phyloP scores from a whole-genome alignment of 2,329 filamentous ascomycete species.

The Chalaropsis ovoidea region DNA sequence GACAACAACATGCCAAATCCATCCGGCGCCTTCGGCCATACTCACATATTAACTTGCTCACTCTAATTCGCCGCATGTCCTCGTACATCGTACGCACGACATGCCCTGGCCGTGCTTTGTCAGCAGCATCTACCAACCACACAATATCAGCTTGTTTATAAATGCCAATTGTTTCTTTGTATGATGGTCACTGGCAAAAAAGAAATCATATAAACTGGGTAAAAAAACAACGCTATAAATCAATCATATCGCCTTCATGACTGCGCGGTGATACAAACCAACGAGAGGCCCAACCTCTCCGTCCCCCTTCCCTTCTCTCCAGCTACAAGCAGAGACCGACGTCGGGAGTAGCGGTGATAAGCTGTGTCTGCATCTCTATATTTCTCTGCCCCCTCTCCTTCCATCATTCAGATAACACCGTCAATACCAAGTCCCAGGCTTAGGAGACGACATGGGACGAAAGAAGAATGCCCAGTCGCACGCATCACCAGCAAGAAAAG shows the following conservation, averaged over 20 bases:
- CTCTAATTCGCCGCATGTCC: background rate
- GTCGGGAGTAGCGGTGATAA: no score
- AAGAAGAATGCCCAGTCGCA: background rate
- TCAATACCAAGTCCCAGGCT: background rate
- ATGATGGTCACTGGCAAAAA: no score
- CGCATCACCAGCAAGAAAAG: background rate
- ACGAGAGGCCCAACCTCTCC: background rate
- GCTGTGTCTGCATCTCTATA: background rate
- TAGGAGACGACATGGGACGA: background rate
- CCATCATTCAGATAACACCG: background rate
- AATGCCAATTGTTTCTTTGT: no score
- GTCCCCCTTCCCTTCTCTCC: background rate
- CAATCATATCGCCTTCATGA: background rate
- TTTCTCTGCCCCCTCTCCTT: background rate
- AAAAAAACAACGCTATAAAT: constrained; percentile 9
- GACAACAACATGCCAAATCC: background rate
- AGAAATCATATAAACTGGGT: no score
- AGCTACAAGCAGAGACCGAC: no score
- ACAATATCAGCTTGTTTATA: no score
- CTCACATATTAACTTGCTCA: background rate
- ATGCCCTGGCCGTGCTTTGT: no score
- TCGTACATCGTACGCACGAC: no score
- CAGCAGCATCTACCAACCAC: no score
- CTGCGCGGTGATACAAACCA: background rate
- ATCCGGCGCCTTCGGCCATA: background rate